Percentiles rank a stretch among this genome's conserved stretches.
Evolutionary conservation across 345 rosid genomes (phyloP).

Genomic region (Lepidium sativum): DNA sequence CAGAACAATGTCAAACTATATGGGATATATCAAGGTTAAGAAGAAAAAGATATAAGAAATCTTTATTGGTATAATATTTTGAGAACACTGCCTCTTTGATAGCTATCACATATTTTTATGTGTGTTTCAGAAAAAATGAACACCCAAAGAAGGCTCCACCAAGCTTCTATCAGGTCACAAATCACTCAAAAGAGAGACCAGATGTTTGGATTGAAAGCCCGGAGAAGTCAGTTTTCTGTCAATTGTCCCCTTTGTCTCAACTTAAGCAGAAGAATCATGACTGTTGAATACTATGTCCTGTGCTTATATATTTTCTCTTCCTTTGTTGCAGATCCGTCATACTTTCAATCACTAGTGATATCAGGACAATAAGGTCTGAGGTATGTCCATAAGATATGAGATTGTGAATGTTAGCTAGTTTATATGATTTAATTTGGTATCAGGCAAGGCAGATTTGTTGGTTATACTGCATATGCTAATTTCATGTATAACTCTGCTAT

Average conservation of each 20-base stretch:
- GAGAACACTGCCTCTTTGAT: neutral
- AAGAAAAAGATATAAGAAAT: neutral
- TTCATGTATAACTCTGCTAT: neutral
- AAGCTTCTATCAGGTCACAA: slow-evolving; percentile 78
- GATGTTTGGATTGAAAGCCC: slow-evolving; percentile 99
- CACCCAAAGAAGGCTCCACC: slow-evolving; percentile 80
- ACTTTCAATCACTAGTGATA: slow-evolving; percentile 86
- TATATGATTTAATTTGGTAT: neutral
- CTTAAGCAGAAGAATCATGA: slow-evolving; percentile 1
- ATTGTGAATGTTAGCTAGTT: neutral
- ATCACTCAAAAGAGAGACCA: slow-evolving; percentile 87
- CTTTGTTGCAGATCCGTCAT: slow-evolving; percentile 62
- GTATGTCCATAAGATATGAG: slow-evolving; percentile 34
- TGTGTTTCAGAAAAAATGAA: slow-evolving; percentile 56
- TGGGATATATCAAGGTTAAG: neutral
- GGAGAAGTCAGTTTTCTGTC: slow-evolving; percentile 55
- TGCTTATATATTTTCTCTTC: slow-evolving; percentile 1
- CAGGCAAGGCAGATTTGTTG: neutral
- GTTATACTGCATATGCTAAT: slow-evolving; percentile 1
- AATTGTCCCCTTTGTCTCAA: neutral
- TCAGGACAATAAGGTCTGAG: slow-evolving; percentile 92
- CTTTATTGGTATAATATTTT: neutral
- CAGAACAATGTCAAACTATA: neutral
- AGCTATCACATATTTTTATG: neutral
- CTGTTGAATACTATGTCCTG: neutral